These are phyloP conservation scores for Monosporozyma siamensis DNA, from an alignment of 805 yeast species.

Conservation along the genomic window DNA sequence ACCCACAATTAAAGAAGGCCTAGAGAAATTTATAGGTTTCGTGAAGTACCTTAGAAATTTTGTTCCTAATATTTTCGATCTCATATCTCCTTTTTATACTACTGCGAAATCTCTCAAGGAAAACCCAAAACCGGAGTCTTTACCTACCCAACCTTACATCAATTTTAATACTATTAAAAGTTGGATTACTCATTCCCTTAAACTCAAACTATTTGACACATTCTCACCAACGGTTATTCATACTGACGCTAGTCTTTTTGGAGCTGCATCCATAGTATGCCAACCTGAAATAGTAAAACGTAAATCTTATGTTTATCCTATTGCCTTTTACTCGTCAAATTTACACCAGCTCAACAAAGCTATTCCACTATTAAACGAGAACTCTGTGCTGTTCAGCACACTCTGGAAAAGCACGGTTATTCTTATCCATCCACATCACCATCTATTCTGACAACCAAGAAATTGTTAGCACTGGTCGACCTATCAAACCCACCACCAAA, in stretches of 20 bases:
- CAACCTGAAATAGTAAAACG: neutral
- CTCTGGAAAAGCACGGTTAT: neutral
- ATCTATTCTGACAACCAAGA: neutral
- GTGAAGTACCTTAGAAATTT: slow-evolving; percentile 5
- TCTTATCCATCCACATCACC: neutral
- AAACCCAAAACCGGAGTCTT: neutral
- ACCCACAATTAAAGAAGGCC: slow-evolving; percentile 3
- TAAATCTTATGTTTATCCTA: neutral
- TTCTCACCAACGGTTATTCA: neutral
- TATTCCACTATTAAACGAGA: neutral
- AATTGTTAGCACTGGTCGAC: neutral
- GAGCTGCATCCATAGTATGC: slow-evolving; percentile 3
- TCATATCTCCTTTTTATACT: slow-evolving; percentile 1
- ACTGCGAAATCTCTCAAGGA: neutral
- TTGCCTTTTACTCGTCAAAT: slow-evolving; percentile 3
- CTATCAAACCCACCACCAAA: neutral
- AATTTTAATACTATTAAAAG: neutral
- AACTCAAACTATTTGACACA: slow-evolving; percentile 3
- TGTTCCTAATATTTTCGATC: slow-evolving; percentile 3
- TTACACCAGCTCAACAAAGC: neutral
- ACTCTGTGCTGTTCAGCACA: neutral
- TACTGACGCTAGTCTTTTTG: slow-evolving; percentile 1
- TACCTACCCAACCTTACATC: neutral
- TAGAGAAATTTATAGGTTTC: slow-evolving; percentile 3
- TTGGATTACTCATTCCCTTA: neutral